Evolutionary conservation across 163 green algal species (phyloP).

Genomic region (Scenedesmus sp.): DNA sequence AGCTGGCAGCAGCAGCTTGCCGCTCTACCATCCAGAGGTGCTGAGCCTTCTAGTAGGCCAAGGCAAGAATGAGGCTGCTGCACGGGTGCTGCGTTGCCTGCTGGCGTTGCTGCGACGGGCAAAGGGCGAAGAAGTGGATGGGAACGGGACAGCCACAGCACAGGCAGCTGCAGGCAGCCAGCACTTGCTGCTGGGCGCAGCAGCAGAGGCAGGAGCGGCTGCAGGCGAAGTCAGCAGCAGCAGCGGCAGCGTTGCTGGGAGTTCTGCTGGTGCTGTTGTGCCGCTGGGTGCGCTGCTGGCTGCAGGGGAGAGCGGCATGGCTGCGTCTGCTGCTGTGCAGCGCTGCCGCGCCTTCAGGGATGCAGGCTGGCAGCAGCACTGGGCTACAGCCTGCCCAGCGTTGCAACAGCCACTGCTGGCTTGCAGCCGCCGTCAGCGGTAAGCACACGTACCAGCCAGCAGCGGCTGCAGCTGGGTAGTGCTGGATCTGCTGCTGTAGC

Average conservation of each 20-base stretch:
- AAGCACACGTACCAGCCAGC: background rate
- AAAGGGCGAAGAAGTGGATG: background rate
- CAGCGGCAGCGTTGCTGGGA: background rate
- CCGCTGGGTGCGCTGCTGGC: constrained; percentile 5
- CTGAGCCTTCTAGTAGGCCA: constrained; percentile 61
- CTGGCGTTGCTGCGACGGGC: constrained; percentile 43
- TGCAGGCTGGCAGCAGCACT: constrained; percentile 12
- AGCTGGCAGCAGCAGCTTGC: constrained; percentile 54
- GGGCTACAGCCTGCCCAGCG: background rate
- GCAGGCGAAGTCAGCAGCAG: background rate
- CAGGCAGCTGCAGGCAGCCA: background rate
- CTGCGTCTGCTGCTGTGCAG: background rate
- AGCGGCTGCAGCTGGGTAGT: background rate
- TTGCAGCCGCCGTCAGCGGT: too few relatives aligned
- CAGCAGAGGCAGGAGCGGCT: constrained; percentile 33
- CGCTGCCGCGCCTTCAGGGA: constrained; percentile 26
- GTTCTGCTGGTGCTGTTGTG: background rate
- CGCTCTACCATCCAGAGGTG: constrained; percentile 71
- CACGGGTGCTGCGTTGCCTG: constrained; percentile 59
- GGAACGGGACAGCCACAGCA: background rate
- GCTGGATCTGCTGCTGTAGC: background rate
- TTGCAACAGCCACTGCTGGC: background rate
- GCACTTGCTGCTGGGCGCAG: background rate
- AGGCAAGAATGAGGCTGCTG: constrained; percentile 51
- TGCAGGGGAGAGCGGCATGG: background rate